phyloP scores from a whole-genome alignment of 306 rosid species.

The Prunus salicina region DNA sequence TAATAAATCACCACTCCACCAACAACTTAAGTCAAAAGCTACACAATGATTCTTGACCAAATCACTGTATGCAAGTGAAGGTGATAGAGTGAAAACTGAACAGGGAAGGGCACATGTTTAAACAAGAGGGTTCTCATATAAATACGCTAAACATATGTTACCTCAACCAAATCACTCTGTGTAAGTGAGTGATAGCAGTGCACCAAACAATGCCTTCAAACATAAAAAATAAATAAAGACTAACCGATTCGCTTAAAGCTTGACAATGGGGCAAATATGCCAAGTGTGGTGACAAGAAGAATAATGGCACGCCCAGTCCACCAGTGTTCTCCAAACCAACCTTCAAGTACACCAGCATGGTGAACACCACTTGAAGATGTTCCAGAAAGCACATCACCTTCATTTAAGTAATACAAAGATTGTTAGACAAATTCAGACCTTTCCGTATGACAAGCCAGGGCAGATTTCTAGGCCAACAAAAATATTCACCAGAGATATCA shows the following conservation, averaged over 20 bases:
- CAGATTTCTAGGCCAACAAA: not conserved
- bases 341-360: conserved; percentile 78
- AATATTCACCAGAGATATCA: not conserved
- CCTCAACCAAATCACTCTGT: not conserved
- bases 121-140: not conserved
- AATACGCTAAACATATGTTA: not conserved
- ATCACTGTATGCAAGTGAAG: no score
- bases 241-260: conserved; percentile 79
- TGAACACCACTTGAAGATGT: conserved; percentile 71
- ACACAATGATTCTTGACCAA: not conserved
- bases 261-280: conserved; percentile 66
- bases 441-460: not conserved
- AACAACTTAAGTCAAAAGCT: not conserved
- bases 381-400: conserved; percentile 93
- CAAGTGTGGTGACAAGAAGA: conserved; percentile 53
- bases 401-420: conserved; percentile 30
- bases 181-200: not conserved
- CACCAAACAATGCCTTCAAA: not conserved
- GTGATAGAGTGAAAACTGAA: not conserved
- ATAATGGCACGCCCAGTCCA: conserved; percentile 70
- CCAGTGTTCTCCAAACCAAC: conserved; percentile 89
- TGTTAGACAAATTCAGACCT: conserved; percentile 24
- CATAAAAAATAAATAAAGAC: not conserved
- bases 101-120: not conserved
- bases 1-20: not conserved